Conservation (phyloP, 2,329 filamentous ascomycete species). For the Colletotrichum incanum region DNA sequence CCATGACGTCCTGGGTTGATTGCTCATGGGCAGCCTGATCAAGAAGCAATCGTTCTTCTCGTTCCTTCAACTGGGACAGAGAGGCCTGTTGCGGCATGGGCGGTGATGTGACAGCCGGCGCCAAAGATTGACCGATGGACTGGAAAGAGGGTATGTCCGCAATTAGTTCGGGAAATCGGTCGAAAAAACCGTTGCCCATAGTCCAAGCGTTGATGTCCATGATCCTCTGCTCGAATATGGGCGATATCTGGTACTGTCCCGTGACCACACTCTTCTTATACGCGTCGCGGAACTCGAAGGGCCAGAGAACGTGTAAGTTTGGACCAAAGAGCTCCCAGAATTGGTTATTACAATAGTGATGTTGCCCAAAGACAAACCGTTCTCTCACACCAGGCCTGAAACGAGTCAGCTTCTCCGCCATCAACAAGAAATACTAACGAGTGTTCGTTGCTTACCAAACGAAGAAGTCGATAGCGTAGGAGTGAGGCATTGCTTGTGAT, state of each 20-base stretch:
- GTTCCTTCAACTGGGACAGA: constrained; percentile 16
- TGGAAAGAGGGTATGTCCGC: constrained; percentile 51
- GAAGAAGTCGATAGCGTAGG: constrained; percentile 52
- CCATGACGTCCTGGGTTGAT: constrained; percentile 3
- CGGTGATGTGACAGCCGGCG: constrained; percentile 1
- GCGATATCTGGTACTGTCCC: constrained; percentile 47
- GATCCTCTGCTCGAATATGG: constrained; percentile 47
- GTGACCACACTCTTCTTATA: constrained; percentile 48
- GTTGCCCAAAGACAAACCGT: constrained; percentile 50
- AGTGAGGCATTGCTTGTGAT: constrained; percentile 49
- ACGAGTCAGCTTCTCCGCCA: background rate
- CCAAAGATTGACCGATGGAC: constrained; percentile 21
- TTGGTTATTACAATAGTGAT: constrained; percentile 50
- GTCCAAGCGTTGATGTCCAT: constrained; percentile 50
- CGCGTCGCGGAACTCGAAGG: constrained; percentile 47
- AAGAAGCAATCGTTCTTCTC: constrained; percentile 7
- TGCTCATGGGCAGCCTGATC: constrained; percentile 6
- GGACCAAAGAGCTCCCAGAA: constrained; percentile 49
- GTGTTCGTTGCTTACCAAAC: constrained; percentile 46
- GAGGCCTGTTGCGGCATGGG: constrained; percentile 29
- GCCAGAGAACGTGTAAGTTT: constrained; percentile 48
- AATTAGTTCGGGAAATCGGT: constrained; percentile 47
- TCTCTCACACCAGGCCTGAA: constrained; percentile 50
- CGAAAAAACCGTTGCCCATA: constrained; percentile 49
- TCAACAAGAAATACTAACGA: background rate